Conservation (phyloP, 2,329 filamentous ascomycete genomes). For the Didymella exigua region DNA sequence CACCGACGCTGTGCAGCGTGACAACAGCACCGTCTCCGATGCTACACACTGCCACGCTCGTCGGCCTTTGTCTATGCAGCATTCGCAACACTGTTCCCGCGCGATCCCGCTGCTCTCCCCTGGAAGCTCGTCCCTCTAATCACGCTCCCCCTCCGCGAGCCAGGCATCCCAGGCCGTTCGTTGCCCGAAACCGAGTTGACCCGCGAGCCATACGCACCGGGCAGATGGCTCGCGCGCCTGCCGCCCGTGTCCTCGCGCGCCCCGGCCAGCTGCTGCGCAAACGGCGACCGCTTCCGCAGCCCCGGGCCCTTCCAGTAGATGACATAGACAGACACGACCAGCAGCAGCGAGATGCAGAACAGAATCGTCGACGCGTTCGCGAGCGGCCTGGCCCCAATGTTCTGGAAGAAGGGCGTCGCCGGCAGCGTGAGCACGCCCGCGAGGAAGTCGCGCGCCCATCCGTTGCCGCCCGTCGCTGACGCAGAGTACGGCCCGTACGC, state of each 20-base stretch:
- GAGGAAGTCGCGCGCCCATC: constrained; percentile 75
- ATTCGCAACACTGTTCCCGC: constrained; percentile 1
- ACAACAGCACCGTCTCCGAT: too few relatives aligned
- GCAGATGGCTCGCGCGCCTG: constrained; percentile 39
- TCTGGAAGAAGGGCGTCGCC: constrained; percentile 64
- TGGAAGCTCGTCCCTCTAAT: constrained; percentile 29
- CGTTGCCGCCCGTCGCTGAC: constrained; percentile 78
- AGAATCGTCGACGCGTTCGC: constrained; percentile 64
- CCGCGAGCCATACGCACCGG: constrained; percentile 40
- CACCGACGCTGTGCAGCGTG: too few relatives aligned
- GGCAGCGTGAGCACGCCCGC: constrained; percentile 75
- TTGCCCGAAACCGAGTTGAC: constrained; percentile 34
- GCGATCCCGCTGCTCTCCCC: constrained; percentile 16
- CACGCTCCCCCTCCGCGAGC: constrained; percentile 38
- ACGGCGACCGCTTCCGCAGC: constrained; percentile 59
- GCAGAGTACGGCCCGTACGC: constrained; percentile 76
- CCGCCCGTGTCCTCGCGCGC: constrained; percentile 42
- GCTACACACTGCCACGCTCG: background rate
- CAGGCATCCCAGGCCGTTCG: constrained; percentile 22
- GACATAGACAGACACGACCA: constrained; percentile 52
- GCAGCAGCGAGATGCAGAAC: constrained; percentile 56
- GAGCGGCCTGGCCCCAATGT: constrained; percentile 50
- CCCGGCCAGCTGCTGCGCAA: constrained; percentile 56
- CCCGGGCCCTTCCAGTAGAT: constrained; percentile 61
- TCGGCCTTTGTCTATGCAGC: background rate